Percentiles rank a stretch among this genome's conserved stretches.
phyloP scores from a whole-genome alignment of 2,329 filamentous ascomycete species.

The Mariannaea elegans region DNA sequence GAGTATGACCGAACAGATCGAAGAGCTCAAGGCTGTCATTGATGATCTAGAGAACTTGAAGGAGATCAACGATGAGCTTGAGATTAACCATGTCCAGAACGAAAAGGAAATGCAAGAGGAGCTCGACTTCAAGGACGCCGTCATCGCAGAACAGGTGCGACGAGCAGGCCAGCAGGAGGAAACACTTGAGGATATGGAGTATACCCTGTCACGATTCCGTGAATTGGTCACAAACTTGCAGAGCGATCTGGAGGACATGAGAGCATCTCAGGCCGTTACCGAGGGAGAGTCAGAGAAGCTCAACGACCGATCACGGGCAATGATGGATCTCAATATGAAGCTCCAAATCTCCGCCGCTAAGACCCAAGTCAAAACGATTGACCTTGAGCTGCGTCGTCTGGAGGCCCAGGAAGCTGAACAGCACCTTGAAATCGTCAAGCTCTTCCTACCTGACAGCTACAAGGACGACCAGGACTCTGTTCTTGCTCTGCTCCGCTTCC shows the following conservation, averaged over 20 bases:
- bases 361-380: slow-evolving; percentile 93
- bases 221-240: slow-evolving; percentile 89
- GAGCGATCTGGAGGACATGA: slow-evolving; percentile 88
- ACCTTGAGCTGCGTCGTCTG: slow-evolving; percentile 85
- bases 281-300: slow-evolving; percentile 94
- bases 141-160: slow-evolving; percentile 84
- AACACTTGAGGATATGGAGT: slow-evolving; percentile 85
- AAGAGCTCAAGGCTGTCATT: slow-evolving; percentile 82
- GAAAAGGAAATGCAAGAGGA: slow-evolving; percentile 96
- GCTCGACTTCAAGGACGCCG: slow-evolving; percentile 84
- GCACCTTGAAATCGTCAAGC: slow-evolving; percentile 86
- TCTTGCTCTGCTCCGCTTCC: slow-evolving; percentile 88
- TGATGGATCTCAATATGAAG: slow-evolving; percentile 97
- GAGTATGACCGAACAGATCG: slow-evolving; percentile 81
- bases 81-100: slow-evolving; percentile 90
- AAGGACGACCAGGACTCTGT: slow-evolving; percentile 84
- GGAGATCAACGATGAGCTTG: slow-evolving; percentile 93
- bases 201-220: slow-evolving; percentile 87
- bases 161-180: slow-evolving; percentile 80
- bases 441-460: slow-evolving; percentile 89
- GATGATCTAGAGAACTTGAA: slow-evolving; percentile 89
- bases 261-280: slow-evolving; percentile 89
- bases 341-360: slow-evolving; percentile 90
- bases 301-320: slow-evolving; percentile 85
- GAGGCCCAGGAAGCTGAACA: slow-evolving; percentile 90